These are phyloP conservation scores for Eragrostis curvula DNA, from an alignment of 176 grass and related monocot genomes.

Conservation along the genomic window DNA sequence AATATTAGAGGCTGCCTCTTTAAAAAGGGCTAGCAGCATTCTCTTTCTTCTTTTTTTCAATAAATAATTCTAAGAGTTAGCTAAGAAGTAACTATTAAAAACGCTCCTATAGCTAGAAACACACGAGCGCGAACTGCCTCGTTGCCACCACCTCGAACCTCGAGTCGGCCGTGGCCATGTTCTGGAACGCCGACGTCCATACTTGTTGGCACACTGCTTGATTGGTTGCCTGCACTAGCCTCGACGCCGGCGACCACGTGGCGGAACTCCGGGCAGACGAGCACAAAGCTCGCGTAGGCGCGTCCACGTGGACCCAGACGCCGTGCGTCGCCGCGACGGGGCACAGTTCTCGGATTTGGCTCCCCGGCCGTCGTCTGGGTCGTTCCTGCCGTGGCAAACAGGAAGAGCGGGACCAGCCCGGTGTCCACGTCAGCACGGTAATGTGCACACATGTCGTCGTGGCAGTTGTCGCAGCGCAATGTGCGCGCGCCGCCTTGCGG, in stretches of 20 bases:
- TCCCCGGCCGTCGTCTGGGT: constrained; percentile 26
- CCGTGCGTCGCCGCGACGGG: no score
- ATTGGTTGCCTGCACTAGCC: no score
- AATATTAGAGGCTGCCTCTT: no score
- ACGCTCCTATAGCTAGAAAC: constrained; percentile 30
- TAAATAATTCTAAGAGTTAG: no score
- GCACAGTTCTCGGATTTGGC: constrained; percentile 18
- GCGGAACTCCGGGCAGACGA: constrained; percentile 45
- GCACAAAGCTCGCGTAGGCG: constrained; percentile 20
- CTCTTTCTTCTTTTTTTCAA: no score
- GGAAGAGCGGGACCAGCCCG: constrained; percentile 30
- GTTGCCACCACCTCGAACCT: constrained; percentile 46
- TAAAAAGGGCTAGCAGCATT: no score
- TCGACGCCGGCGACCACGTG: constrained; percentile 25
- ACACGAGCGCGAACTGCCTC: constrained; percentile 49
- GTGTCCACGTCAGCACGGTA: neutral
- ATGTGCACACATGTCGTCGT: neutral
- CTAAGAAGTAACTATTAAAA: no score
- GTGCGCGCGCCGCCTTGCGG: constrained; percentile 28
- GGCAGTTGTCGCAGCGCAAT: constrained; percentile 10
- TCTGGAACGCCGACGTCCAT: constrained; percentile 46
- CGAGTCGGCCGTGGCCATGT: constrained; percentile 30
- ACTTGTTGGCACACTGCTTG: no score
- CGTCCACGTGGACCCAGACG: constrained; percentile 46
- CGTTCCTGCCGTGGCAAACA: constrained; percentile 39